Base-by-base conservation (phyloP, 2,329 filamentous ascomycete species). In the Cladosporium sp. region DNA sequence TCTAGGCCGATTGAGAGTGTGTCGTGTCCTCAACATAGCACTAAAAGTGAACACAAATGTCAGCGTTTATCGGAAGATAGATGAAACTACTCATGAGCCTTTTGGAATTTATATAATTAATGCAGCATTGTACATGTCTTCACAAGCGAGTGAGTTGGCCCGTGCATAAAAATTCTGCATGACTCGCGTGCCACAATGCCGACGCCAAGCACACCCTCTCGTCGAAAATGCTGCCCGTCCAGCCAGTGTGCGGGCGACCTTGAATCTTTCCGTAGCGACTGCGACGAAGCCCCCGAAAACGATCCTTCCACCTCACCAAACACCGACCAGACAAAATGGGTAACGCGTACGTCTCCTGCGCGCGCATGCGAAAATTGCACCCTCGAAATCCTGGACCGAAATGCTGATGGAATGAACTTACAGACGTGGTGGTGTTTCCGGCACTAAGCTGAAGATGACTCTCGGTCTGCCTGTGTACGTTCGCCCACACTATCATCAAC, bases 381-480 rank as follows among this genome's bases (percentile, higher is more conserved):
- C 29, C 21, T 6, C 35, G 53, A 21, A 35, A 35, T n/a, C 40
- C 29, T 35, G 62, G 53, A 65, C 46, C 37, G 62, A 40, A 57
- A 26, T 59, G 62, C 62, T 65, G 62, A 65, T 44, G 61, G 61
- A 46, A 46, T 56, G 28, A 26, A 21, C 28, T 63, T 53, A 63
- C 61, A 63, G 61, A 63, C 61, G 61, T 56, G 86, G 92, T 88
- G 91, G 91, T 91, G 91, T 92, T 88, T 91, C 93, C 80, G 95
- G 95, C 89, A 96, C 96, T 91, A 99, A 99, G 91, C 91, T 98
- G 80, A 98, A 97, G 91, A 99, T 99, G 95, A 97, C 95, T 83
- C 92, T 99, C 85, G 95, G 92, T 97, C 93, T 99, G 80, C 95
- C 95, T 85, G 93, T 97, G 93, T 97, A 96, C 83, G 93, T 91